These are phyloP conservation scores for Mikania micrantha DNA, from an alignment of 129 eudicot genomes.

Conservation along the genomic window DNA sequence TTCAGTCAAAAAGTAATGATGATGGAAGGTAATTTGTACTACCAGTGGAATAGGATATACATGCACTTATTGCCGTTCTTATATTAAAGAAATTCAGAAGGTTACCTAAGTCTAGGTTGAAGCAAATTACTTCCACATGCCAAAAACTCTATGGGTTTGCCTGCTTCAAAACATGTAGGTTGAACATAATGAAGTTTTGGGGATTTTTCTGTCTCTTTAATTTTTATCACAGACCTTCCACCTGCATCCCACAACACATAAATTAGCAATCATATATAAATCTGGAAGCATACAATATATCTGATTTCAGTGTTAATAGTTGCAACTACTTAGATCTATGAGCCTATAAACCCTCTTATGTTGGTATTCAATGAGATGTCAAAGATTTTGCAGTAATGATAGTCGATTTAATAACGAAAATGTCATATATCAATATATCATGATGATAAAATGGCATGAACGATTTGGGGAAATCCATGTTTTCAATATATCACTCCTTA, in stretches of 20 bases:
- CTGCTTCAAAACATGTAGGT: slow-evolving; percentile 91
- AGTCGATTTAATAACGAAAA: neutral
- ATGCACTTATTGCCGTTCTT: neutral
- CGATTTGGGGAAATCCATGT: neutral
- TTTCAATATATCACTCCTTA: neutral
- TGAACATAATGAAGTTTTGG: slow-evolving; percentile 81
- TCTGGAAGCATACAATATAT: neutral
- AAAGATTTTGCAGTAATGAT: neutral
- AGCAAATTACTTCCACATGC: slow-evolving; percentile 87
- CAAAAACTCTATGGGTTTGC: slow-evolving; percentile 78
- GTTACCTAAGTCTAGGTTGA: slow-evolving; percentile 80
- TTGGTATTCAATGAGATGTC: neutral
- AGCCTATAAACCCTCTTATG: neutral
- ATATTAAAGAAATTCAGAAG: neutral
- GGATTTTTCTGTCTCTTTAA: slow-evolving; percentile 36
- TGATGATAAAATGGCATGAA: neutral
- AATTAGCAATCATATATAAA: neutral
- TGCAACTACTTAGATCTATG: neutral
- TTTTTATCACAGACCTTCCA: slow-evolving; percentile 58
- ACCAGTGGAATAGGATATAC: neutral
- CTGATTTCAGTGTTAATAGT: neutral
- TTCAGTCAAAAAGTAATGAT: slow-evolving; percentile 3
- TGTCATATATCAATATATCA: neutral
- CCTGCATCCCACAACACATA: slow-evolving; percentile 35
- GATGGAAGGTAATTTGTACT: neutral